phyloP scores from a whole-genome alignment of 495 filamentous ascomycete species.

The Annulohypoxylon maeteangense region DNA sequence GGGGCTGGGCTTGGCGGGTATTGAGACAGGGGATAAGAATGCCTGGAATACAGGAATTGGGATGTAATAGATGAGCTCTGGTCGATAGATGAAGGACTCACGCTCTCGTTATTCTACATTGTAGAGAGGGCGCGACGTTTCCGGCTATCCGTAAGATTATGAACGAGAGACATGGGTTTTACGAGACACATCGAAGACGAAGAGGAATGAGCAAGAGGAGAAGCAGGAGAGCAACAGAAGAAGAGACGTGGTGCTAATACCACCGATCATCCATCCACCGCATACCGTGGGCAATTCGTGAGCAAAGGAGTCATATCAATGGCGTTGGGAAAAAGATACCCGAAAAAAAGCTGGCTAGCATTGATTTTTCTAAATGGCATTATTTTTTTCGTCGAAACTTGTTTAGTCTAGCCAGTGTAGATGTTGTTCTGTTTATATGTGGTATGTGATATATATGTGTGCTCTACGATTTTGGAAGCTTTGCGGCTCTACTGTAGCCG shows the following conservation, averaged over 20 bases:
- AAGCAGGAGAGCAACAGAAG: not conserved
- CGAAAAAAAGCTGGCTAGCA: not conserved
- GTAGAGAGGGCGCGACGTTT: not conserved
- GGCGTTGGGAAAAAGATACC: slow-evolving; percentile 13
- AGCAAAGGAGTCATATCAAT: not conserved
- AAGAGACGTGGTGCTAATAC: not conserved
- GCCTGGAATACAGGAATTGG: not conserved
- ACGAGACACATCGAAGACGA: not conserved
- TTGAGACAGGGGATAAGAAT: not conserved
- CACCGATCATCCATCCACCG: not conserved
- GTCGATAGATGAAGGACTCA: too few relatives aligned
- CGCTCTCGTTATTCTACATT: not conserved
- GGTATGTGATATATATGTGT: not conserved
- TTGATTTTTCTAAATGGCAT: slow-evolving; percentile 3
- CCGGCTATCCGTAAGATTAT: not conserved
- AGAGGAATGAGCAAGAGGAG: not conserved
- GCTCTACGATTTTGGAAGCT: not conserved
- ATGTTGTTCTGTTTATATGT: not conserved
- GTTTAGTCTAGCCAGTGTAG: not conserved
- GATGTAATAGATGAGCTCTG: not conserved
- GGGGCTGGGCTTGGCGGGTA: slow-evolving; percentile 8
- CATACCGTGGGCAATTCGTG: not conserved
- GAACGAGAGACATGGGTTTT: not conserved
- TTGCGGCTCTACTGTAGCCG: not conserved
- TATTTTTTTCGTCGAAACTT: not conserved